Conservation (phyloP, 78 protist genomes). For the Emiliania huxleyi region DNA sequence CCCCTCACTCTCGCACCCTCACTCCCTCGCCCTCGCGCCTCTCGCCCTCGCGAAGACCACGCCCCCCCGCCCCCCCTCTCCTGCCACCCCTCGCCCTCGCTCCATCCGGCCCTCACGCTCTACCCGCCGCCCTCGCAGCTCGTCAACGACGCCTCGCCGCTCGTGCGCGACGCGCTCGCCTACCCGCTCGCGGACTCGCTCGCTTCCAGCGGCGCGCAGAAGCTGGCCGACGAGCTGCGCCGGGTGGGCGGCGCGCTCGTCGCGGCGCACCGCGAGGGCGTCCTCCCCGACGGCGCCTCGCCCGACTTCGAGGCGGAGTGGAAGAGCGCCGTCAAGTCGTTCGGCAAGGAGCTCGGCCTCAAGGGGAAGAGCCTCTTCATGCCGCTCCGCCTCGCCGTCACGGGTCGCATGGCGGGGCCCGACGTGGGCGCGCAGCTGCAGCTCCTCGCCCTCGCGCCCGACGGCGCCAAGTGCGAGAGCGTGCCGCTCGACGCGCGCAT, state of each 20-base stretch:
- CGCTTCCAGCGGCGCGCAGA: neutral
- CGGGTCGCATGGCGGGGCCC: constrained; percentile 31
- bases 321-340: neutral
- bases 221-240: neutral
- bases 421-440: constrained; percentile 15
- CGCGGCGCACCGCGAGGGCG: neutral
- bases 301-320: neutral
- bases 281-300: neutral
- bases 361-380: constrained; percentile 35
- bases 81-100: too few species aligned
- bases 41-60: too few species aligned
- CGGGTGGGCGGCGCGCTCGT: neutral
- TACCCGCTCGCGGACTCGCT: constrained; percentile 5
- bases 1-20: too few species aligned
- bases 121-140: too few species aligned
- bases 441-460: neutral
- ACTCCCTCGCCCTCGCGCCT: too few species aligned
- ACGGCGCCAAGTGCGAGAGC: neutral
- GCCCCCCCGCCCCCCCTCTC: too few species aligned
- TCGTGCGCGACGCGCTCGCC: constrained; percentile 6
- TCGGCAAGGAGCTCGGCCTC: constrained; percentile 36
- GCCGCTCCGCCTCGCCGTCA: constrained; percentile 39
- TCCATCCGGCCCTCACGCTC: too few species aligned
- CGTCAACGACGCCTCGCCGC: constrained; percentile 1
- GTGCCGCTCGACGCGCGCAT: neutral